Base-by-base conservation (phyloP, 768 basidiomycete genomes). In the Tricholoma hemisulphureum region DNA sequence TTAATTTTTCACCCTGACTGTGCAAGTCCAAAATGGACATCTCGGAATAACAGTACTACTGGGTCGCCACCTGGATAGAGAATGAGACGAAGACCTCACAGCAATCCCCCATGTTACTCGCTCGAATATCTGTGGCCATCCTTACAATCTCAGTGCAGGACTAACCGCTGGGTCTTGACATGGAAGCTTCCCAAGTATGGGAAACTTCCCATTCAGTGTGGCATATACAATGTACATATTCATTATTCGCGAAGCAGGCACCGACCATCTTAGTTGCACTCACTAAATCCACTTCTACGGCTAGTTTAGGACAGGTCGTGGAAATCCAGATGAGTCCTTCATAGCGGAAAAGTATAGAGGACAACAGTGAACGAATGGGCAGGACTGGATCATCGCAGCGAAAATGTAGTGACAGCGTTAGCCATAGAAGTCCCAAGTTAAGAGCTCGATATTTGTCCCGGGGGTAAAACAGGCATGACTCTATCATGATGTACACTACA, bases 341-440 rank as follows among this genome's bases (percentile, higher is more conserved):
- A 29, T 52, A 69, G 43, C 52, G 70, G 23, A 24, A 45, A 43
- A 28, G 35, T 5, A 55, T 71, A 11, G 70, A 71, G 54, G 50
- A 49, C 11, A 68, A 24, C 5, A 66, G 63, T 18, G 58, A 58
- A 1, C 67, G 14, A 63, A 69, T 58, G 70, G 69, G 7, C 69
- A 72, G 58, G 62, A 71, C 49, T 71, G 70, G 71, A 48, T 70
- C 21, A 53, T 60, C n/a, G 53, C 60, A 9, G 63, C 53, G 68
- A 14, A 43, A 54, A 32, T 20, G 41, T 1, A 3, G 46, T 16
- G 6, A 26, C 29, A 31, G 53, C 29, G n/a, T 21, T 18, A 4
- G 53, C 53, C 37, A 39, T 24, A 20, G 39, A 39, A 18, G 21
- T 53, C 18, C 9, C 52, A 5, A 28, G 28, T n/a, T 53, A 31